phyloP scores from a whole-genome alignment of 1,284 basidiomycete genomes.

The Moniliella sp. region DNA sequence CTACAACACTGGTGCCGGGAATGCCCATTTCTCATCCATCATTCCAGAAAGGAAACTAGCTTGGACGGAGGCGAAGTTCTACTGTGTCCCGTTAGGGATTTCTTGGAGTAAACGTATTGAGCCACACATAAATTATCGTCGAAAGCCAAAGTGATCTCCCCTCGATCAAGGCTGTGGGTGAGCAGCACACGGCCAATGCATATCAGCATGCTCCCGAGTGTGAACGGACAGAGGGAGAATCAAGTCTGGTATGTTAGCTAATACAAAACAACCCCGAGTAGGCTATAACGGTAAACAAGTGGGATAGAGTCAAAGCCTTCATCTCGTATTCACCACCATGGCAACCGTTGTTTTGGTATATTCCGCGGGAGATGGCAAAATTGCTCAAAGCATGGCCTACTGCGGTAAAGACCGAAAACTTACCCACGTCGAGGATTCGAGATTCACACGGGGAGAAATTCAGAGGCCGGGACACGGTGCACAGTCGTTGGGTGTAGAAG shows the following conservation, averaged over 20 bases:
- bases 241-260: slow-evolving; percentile 74
- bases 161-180: slow-evolving; percentile 43
- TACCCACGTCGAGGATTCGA: slow-evolving; percentile 57
- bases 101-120: slow-evolving; percentile 98
- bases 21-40: slow-evolving; percentile 19
- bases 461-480: slow-evolving; percentile 81
- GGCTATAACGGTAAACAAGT: slow-evolving; percentile 81
- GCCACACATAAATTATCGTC: slow-evolving; percentile 83
- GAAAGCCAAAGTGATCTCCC: slow-evolving; percentile 39
- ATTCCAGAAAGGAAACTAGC: background rate
- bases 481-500: slow-evolving; percentile 83
- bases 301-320: slow-evolving; percentile 51
- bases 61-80: background rate
- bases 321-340: slow-evolving; percentile 91
- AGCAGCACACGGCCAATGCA: slow-evolving; percentile 75
- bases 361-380: slow-evolving; percentile 80
- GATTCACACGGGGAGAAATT: slow-evolving; percentile 44
- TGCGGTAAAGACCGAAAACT: slow-evolving; percentile 74
- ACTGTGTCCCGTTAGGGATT: slow-evolving; percentile 53
- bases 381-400: slow-evolving; percentile 93
- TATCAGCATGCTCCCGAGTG: slow-evolving; percentile 85
- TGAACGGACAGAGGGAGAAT: slow-evolving; percentile 76
- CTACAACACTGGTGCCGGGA: slow-evolving; percentile 34
- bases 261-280: slow-evolving; percentile 81
- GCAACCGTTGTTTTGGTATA: too few species aligned